phyloP scores from a whole-genome alignment of 192 early-diverging fungal species.

The Coemansia sp. region DNA sequence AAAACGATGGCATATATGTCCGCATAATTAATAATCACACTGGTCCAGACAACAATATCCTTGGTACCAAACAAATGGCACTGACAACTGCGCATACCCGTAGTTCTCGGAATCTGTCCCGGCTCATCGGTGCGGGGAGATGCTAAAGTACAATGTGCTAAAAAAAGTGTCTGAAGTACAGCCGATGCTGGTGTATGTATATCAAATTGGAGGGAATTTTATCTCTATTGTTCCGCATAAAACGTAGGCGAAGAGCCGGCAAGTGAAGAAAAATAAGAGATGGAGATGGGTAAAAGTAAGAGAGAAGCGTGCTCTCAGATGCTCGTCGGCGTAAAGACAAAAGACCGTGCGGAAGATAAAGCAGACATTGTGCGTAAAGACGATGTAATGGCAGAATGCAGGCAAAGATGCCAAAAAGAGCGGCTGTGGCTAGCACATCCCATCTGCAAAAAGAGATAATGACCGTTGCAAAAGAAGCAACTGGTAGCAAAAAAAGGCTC shows the following conservation, averaged over 20 bases:
- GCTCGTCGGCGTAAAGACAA: not conserved
- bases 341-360: not conserved
- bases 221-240: not conserved
- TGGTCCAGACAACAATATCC: not conserved
- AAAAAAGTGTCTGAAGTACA: not conserved
- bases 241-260: not conserved
- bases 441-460: not conserved
- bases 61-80: not conserved
- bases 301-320: not conserved
- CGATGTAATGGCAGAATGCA: not conserved
- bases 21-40: not conserved
- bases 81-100: conserved; percentile 15
- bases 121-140: conserved; percentile 13
- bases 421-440: not conserved
- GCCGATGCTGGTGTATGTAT: not conserved
- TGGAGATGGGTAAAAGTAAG: not conserved
- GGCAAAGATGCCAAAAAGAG: not conserved
- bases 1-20: not conserved
- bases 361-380: conserved; percentile 7
- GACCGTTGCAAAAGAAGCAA: not conserved
- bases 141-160: not conserved
- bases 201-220: not conserved
- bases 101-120: conserved; percentile 26
- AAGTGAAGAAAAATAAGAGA: not conserved
- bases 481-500: not conserved